Conservation (phyloP, 148 eudicot species). For the Camellia granthamiana region DNA sequence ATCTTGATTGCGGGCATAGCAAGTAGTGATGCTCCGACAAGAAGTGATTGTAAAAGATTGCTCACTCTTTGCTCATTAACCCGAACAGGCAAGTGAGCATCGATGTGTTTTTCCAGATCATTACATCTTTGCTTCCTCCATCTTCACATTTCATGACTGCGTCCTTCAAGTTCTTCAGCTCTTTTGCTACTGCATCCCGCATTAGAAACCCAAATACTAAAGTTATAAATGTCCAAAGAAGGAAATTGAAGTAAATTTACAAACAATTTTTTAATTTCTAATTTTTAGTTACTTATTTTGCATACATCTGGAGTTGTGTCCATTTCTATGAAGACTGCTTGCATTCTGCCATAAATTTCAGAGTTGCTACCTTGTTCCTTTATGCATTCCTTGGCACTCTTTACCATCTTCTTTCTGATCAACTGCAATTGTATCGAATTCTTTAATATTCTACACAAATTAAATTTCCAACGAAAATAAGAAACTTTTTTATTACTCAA, state of each 20-base stretch:
- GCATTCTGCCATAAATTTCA: slow-evolving; percentile 56
- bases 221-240: neutral
- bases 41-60: too few species aligned
- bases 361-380: slow-evolving; percentile 33
- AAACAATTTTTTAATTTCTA: neutral
- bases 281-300: neutral
- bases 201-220: neutral
- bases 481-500: neutral
- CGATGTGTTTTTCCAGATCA: too few species aligned
- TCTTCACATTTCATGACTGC: slow-evolving; percentile 56
- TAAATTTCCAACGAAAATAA: neutral
- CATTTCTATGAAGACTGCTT: slow-evolving; percentile 53
- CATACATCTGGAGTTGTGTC: slow-evolving; percentile 47
- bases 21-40: too few species aligned
- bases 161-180: slow-evolving; percentile 45
- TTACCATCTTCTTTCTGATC: slow-evolving; percentile 56
- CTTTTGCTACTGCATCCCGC: slow-evolving; percentile 39
- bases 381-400: slow-evolving; percentile 49
- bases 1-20: too few species aligned
- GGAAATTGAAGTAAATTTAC: neutral
- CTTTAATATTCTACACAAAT: neutral
- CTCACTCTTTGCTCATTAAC: too few species aligned
- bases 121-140: slow-evolving; percentile 25
- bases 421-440: slow-evolving; percentile 31
- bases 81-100: too few species aligned